Base-by-base conservation (phyloP, 2,329 filamentous ascomycete species). In the Decorospora gaudefroyi region DNA sequence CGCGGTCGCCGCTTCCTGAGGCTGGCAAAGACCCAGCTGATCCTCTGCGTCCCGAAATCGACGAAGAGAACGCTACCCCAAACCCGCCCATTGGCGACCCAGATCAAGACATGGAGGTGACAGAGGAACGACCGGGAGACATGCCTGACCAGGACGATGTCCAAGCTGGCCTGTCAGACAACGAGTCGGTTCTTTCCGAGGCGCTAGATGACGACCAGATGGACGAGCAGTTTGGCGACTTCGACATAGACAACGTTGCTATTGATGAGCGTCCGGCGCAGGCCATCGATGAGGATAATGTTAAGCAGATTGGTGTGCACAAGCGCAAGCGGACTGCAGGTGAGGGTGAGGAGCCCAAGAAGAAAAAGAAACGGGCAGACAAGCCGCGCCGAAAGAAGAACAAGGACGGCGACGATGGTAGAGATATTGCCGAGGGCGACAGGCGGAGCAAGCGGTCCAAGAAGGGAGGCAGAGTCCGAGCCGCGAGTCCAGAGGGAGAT, bases 351-450 rank as follows among this genome's bases (percentile, higher is more conserved):
- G 76, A 84, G 37, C 82, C 80, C 19, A 78, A 78, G 34, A 88
- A 87, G 71, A 93, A 90, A 73, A 86, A 88, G 39, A 83, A 80
- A 68, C 72, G 76, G 45, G 70, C 79, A 18, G 78, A 81, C 59
- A 80, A 78, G 69, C 74, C 73, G 13, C 76, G 75, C 55, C 60
- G 67, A 35, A 78, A 80, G 63, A 73, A 77, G 53, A 74, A 74
- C 51, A 75, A 77, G 42, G 74, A 73, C 53, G 71, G 54, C 6
- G 72, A 72, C 13, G 70, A 74, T 26, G 71, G 63, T 28, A 77
- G 72, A 42, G 80, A 74, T 32, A 76, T 79, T 45, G 74, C 79
- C 10, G 71, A 78, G 16, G 77, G 80, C 41, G 77, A 78, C 15
- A 80, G 79, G 64, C 75, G 79, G 55, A 70, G 71, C 45, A 81